These are phyloP conservation scores for Escovopsis sp. DNA, from an alignment of 2,329 filamentous ascomycete species.

Conservation along the genomic window DNA sequence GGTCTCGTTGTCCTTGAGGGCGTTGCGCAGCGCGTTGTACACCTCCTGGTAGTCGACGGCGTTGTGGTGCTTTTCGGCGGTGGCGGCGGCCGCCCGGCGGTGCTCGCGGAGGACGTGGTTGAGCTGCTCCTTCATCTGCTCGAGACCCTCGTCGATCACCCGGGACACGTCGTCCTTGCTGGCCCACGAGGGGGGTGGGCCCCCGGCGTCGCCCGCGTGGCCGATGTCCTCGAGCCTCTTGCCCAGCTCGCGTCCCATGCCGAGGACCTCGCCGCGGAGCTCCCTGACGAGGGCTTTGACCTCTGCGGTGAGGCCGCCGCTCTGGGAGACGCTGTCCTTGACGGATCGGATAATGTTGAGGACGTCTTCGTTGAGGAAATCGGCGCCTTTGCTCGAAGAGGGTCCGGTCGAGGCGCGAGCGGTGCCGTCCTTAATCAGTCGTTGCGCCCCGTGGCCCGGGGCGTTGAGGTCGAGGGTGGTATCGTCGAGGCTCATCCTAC, in stretches of 20 bases:
- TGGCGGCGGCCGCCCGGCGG: conserved; percentile 50
- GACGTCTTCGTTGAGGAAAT: conserved; percentile 61
- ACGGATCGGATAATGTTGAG: conserved; percentile 70
- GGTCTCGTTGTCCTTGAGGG: conserved; percentile 46
- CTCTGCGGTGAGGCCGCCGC: conserved; percentile 78
- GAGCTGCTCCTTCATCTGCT: conserved; percentile 73
- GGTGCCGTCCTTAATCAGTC: conserved; percentile 27
- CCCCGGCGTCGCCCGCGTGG: conserved; percentile 29
- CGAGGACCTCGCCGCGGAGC: conserved; percentile 78
- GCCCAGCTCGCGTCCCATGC: conserved; percentile 84
- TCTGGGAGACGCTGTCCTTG: conserved; percentile 80
- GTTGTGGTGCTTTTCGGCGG: conserved; percentile 43
- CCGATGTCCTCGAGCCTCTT: conserved; percentile 64
- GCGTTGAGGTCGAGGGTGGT: conserved; percentile 18
- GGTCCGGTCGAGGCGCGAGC: conserved; percentile 27
- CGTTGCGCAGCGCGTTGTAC: conserved; percentile 69
- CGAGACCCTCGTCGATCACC: conserved; percentile 66
- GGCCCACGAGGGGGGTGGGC: conserved; percentile 15
- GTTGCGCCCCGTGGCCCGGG: conserved; percentile 21
- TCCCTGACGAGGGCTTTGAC: conserved; percentile 85
- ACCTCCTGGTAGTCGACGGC: conserved; percentile 67
- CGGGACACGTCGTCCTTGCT: conserved; percentile 55
- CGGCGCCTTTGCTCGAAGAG: conserved; percentile 21
- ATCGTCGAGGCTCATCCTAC: conserved; percentile 26
- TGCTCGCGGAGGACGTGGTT: conserved; percentile 64